Percentiles rank a stretch among this genome's conserved stretches.
Evolutionary conservation across 2,329 filamentous ascomycete species (phyloP).

Genomic region (Cordyceps javanica): DNA sequence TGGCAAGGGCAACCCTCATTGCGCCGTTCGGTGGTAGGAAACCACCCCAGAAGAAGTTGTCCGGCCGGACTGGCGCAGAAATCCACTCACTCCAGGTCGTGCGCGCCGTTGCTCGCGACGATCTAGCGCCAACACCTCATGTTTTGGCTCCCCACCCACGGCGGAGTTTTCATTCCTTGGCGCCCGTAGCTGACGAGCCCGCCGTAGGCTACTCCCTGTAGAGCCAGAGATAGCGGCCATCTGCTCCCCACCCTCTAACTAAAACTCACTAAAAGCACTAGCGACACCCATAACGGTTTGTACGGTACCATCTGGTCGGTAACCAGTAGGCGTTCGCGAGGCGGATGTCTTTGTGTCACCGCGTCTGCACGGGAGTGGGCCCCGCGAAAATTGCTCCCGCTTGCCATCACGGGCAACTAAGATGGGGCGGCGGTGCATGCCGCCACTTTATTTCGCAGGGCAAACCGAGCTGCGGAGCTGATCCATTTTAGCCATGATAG

Average conservation of each 20-base stretch:
- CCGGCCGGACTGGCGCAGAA: not conserved
- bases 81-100: not conserved
- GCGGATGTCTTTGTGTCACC: not conserved
- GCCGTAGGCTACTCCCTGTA: too few species aligned
- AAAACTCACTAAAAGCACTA: too few species aligned
- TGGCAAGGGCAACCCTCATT: not conserved
- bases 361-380: not conserved
- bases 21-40: not conserved
- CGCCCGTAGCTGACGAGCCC: too few species aligned
- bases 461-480: not conserved
- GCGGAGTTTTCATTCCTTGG: too few species aligned
- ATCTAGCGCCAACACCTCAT: not conserved
- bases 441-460: not conserved
- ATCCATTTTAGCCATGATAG: not conserved
- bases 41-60: not conserved
- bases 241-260: too few species aligned
- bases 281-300: too few species aligned
- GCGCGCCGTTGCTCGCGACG: not conserved
- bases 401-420: not conserved
- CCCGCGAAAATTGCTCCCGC: not conserved
- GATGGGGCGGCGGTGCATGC: not conserved
- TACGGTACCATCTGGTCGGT: not conserved
- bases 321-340: not conserved
- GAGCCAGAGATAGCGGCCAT: too few species aligned
- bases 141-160: not conserved